phyloP scores from a whole-genome alignment of 225 moss, liverwort and hornwort species.

The Physcomitrium patens region DNA sequence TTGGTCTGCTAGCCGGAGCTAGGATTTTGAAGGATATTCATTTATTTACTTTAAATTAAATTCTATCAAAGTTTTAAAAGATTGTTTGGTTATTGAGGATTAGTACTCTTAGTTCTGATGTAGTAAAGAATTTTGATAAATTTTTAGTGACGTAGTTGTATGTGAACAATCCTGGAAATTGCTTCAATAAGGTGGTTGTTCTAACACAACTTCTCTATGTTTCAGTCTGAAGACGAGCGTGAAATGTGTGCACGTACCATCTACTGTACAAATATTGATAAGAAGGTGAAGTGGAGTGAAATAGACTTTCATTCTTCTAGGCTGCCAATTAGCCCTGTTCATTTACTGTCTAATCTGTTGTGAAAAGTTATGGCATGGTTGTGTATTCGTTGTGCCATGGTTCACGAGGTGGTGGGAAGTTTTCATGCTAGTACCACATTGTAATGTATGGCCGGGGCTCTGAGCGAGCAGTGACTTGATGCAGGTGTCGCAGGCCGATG shows the following conservation, averaged over 20 bases:
- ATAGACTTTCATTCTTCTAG: conserved; percentile 26
- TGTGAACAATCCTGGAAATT: not conserved
- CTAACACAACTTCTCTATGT: conserved; percentile 12
- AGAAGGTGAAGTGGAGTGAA: conserved; percentile 97
- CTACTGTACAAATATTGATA: conserved; percentile 99
- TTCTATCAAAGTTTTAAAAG: too few species aligned
- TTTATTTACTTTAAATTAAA: too few species aligned
- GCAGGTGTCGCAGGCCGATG: conserved; percentile 99
- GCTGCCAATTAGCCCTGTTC: not conserved
- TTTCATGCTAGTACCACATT: not conserved
- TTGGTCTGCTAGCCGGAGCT: too few species aligned
- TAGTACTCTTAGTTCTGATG: too few species aligned
- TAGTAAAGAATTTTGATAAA: not conserved
- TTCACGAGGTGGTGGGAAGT: not conserved
- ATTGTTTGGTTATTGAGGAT: too few species aligned
- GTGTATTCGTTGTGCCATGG: not conserved
- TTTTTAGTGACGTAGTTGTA: not conserved
- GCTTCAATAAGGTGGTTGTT: not conserved
- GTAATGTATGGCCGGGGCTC: conserved; percentile 37
- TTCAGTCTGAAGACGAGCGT: conserved; percentile 96
- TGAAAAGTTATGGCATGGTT: not conserved
- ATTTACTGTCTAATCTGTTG: not conserved
- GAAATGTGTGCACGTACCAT: conserved; percentile 99
- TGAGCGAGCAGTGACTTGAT: conserved; percentile 69
- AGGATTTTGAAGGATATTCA: too few species aligned